Base-by-base conservation (phyloP, 2,329 filamentous ascomycete species). In the Pseudogymnoascus destructans region DNA sequence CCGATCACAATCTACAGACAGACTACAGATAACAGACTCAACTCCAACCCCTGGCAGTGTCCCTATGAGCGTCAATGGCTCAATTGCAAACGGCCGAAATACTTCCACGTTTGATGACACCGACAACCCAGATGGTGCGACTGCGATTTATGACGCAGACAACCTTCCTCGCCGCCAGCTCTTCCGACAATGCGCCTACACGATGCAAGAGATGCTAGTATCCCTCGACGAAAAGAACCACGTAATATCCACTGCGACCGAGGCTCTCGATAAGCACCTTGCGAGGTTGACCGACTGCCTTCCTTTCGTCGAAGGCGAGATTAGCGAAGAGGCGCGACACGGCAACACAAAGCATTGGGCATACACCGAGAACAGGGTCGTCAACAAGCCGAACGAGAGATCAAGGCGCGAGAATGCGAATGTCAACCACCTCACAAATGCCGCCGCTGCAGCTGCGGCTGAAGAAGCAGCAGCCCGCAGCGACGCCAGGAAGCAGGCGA, bases 221-320 rank as follows among this genome's bases (percentile, higher is more conserved):
- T 92, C 91, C 1, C 79, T 97, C 35, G 93, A 98, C 68, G 93
- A 98, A 73, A 98, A 98, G 74, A 95, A 96, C 64, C 91, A 96
- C 65, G 93, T 98, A 65, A 86, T 97, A 59, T 86, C 88, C 35
- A 95, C 92, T 13, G 92, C 93, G 58, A 93, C 92, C 66, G 88
- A 95, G 65, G 89, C 91, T 49, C 81, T 97, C 10, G 82, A 89
- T 63, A 88, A 87, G 68, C 90, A 96, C 68, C 78, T 96, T 33
- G 75, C 80, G 60, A 88, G 95, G 57, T 83, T 96, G 68, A 87
- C 95, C 69, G 85, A 87, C 65, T 85, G 95, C 30, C 95, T 87
- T 78, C 86, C 89, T 17, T 85, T 91, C 72, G 81, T 97, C 59
- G 86, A 95, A 63, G 77, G 79, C 60, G 93, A 98, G 71, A 89